A percentile compares a stretch with the other conserved stretches of the same genome.
Evolutionary conservation across 495 filamentous ascomycete species (phyloP).

Genomic region (Penicillium cinerascens): DNA sequence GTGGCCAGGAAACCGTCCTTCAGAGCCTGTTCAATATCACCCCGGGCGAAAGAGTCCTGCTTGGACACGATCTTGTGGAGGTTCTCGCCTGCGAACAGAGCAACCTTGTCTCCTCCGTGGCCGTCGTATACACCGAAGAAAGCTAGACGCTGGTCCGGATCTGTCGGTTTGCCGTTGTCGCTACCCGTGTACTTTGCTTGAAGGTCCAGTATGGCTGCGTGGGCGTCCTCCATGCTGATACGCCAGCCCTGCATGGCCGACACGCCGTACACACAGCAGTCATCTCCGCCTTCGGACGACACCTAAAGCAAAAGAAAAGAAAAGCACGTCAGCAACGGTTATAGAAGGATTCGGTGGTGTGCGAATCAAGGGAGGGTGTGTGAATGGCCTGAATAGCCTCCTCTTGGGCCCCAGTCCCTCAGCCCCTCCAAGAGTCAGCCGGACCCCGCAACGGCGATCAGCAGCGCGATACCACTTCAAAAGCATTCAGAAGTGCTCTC

Average conservation of each 20-base stretch:
- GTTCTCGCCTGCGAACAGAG: conserved; percentile 85
- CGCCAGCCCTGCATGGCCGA: conserved; percentile 99
- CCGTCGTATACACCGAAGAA: conserved; percentile 99
- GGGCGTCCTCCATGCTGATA: conserved; percentile 98
- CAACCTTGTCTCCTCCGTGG: conserved; percentile 95
- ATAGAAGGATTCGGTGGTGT: background rate
- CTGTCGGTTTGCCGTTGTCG: conserved; percentile 56
- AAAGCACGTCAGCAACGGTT: background rate
- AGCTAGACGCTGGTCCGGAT: conserved; percentile 67
- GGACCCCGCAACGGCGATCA: conserved; percentile 26
- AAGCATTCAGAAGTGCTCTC: background rate
- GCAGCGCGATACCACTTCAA: background rate
- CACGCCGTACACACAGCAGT: conserved; percentile 84
- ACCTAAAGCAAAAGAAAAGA: conserved; percentile 48
- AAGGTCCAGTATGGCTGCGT: conserved; percentile 84
- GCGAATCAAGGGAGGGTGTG: background rate
- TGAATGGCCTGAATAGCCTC: background rate
- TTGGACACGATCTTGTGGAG: conserved; percentile 92
- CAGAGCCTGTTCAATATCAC: conserved; percentile 89
- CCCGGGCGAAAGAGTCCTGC: conserved; percentile 86
- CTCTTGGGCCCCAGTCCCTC: conserved; percentile 5
- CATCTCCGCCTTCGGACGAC: conserved; percentile 88
- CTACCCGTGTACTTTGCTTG: conserved; percentile 57
- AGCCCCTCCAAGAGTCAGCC: conserved; percentile 24
- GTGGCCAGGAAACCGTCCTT: conserved; percentile 98